A percentile compares a stretch with the other conserved stretches of the same genome.
Conservation (phyloP, 2,329 filamentous ascomycete genomes). For the Akanthomyces dipterigenus region DNA sequence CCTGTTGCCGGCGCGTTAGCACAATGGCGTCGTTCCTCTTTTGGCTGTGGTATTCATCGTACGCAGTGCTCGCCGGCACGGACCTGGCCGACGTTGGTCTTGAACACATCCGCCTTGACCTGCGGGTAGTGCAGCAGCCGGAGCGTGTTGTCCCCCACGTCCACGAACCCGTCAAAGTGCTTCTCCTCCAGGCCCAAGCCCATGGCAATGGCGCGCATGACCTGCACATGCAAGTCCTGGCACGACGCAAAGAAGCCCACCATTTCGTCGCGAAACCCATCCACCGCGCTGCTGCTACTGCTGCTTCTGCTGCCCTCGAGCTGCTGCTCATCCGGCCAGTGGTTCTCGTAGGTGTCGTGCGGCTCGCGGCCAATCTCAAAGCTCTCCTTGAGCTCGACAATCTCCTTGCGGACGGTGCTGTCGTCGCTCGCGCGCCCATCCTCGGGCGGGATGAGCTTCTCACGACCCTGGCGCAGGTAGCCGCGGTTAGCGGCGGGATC, state of each 20-base stretch:
- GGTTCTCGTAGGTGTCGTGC: conserved; percentile 60
- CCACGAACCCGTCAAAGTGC: conserved; percentile 73
- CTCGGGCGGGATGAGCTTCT: conserved; percentile 57
- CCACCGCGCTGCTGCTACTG: conserved; percentile 32
- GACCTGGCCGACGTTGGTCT: conserved; percentile 60
- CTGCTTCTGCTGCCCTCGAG: too few species aligned
- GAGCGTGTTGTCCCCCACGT: conserved; percentile 63
- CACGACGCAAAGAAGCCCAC: conserved; percentile 66
- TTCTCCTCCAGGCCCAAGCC: conserved; percentile 63
- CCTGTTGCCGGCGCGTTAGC: conserved; percentile 22
- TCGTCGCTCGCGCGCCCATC: conserved; percentile 46
- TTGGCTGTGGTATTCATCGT: conserved; percentile 11
- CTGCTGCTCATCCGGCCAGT: conserved; percentile 66
- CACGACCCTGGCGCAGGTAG: conserved; percentile 62
- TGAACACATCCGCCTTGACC: conserved; percentile 59
- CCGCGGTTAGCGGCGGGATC: conserved; percentile 67
- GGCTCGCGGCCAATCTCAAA: conserved; percentile 58
- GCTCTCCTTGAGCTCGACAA: conserved; percentile 60
- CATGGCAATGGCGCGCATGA: conserved; percentile 82
- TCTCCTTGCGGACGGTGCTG: conserved; percentile 25
- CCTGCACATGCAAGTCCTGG: conserved; percentile 64
- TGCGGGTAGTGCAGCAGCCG: conserved; percentile 72
- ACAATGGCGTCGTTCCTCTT: background rate
- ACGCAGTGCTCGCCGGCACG: conserved; percentile 70
- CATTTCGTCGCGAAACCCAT: conserved; percentile 67